These are phyloP conservation scores for Vanderwaltozyma tropicalis DNA, from an alignment of 805 yeast species.

Conservation along the genomic window DNA sequence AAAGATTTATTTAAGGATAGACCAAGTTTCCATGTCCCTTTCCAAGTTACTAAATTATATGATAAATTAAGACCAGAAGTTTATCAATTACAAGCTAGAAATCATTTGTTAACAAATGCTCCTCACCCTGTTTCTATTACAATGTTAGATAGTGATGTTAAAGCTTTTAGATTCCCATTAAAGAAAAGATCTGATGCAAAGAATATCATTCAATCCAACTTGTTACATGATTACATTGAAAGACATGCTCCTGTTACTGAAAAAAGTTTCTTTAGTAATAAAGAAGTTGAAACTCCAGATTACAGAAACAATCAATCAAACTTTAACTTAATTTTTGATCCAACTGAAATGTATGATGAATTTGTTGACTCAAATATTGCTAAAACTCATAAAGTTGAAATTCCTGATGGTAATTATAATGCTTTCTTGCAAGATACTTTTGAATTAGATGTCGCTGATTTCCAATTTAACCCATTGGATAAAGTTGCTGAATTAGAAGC, in stretches of 20 bases:
- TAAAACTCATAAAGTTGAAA: conserved; percentile 6
- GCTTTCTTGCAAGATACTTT: conserved; percentile 10
- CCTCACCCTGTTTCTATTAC: conserved; percentile 22
- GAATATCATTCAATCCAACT: conserved; percentile 17
- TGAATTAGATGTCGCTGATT: conserved; percentile 15
- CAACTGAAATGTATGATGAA: conserved; percentile 7
- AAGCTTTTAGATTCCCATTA: conserved; percentile 14
- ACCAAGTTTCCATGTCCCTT: conserved; percentile 4
- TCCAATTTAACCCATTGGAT: conserved; percentile 18
- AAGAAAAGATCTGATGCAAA: conserved; percentile 5
- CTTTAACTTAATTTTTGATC: conserved; percentile 14
- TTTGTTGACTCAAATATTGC: conserved; percentile 10
- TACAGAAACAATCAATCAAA: not conserved
- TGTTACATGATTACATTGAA: conserved; percentile 9
- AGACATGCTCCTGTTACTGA: not conserved
- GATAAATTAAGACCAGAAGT: conserved; percentile 26
- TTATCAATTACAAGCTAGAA: conserved; percentile 23
- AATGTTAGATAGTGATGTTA: conserved; percentile 12
- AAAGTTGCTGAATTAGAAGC: conserved; percentile 20
- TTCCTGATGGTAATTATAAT: conserved; percentile 6
- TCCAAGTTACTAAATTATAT: conserved; percentile 9
- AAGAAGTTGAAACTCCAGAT: not conserved
- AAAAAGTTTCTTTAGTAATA: not conserved
- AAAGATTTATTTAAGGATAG: not conserved
- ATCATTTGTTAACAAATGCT: conserved; percentile 12